Conservation (phyloP, 2,329 filamentous ascomycete species). For the Aureobasidium mangrovei region DNA sequence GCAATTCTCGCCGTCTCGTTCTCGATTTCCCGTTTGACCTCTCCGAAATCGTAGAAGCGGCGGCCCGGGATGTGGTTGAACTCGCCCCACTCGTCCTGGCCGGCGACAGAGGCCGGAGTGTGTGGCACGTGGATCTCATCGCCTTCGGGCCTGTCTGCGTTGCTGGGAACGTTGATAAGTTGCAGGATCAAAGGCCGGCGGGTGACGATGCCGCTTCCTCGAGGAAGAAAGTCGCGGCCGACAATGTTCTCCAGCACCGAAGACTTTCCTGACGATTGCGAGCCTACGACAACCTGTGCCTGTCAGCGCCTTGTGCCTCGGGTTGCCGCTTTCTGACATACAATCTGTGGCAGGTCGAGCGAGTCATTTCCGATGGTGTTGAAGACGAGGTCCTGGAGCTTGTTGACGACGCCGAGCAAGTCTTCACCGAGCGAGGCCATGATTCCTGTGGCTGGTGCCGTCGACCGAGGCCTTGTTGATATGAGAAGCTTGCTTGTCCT, state of each 20-base stretch:
- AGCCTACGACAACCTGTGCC: constrained; percentile 85
- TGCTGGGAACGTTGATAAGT: constrained; percentile 86
- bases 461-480: background rate
- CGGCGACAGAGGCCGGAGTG: constrained; percentile 63
- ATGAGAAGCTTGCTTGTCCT: constrained; percentile 5
- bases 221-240: constrained; percentile 90
- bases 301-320: constrained; percentile 5
- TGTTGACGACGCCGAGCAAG: constrained; percentile 90
- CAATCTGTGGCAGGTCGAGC: constrained; percentile 94
- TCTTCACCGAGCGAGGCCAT: constrained; percentile 97
- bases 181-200: constrained; percentile 90
- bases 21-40: constrained; percentile 95
- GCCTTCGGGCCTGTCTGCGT: constrained; percentile 58
- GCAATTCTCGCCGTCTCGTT: constrained; percentile 91
- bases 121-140: constrained; percentile 63
- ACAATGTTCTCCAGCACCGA: constrained; percentile 99
- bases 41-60: constrained; percentile 80
- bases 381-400: constrained; percentile 96
- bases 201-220: constrained; percentile 94
- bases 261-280: constrained; percentile 96
- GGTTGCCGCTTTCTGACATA: constrained; percentile 41
- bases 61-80: constrained; percentile 91
- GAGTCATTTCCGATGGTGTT: constrained; percentile 99
- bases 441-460: constrained; percentile 2
- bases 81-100: constrained; percentile 74